Evolutionary conservation across 2,329 filamentous ascomycete species (phyloP).

Genomic region (Cryphonectria carpinicola): DNA sequence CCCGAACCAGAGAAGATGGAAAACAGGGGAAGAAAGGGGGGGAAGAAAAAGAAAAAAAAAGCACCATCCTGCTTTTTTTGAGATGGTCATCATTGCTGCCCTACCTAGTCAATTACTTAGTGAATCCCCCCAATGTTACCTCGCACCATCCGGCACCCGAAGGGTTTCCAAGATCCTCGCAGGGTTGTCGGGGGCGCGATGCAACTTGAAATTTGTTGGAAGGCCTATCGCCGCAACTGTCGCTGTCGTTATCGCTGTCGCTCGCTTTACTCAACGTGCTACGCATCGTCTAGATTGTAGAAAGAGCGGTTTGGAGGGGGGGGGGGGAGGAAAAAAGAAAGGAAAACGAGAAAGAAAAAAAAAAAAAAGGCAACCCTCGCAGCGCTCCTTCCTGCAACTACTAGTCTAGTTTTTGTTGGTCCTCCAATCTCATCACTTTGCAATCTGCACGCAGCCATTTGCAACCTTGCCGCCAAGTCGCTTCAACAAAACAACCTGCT

Average conservation of each 20-base stretch:
- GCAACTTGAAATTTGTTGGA: not conserved
- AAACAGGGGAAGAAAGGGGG: not conserved
- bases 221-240: not conserved
- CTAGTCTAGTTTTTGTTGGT: not conserved
- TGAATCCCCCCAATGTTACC: not conserved
- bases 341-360: too few species aligned
- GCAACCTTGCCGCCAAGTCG: not conserved
- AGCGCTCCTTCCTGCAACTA: not conserved
- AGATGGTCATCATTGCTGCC: not conserved
- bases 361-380: not conserved
- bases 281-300: not conserved
- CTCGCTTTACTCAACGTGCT: not conserved
- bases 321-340: too few species aligned
- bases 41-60: not conserved
- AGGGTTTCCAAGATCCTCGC: not conserved
- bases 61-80: not conserved
- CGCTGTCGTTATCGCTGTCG: not conserved
- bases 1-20: not conserved
- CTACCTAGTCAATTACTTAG: not conserved
- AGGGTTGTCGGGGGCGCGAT: not conserved
- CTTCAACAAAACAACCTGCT: not conserved
- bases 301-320: not conserved
- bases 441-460: not conserved
- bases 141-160: not conserved
- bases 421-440: not conserved